Evolutionary conservation across 2,329 filamentous ascomycete genomes (phyloP), one percentile per base, ranked within the genome.

Genomic region (Arthroderma sp.): DNA sequence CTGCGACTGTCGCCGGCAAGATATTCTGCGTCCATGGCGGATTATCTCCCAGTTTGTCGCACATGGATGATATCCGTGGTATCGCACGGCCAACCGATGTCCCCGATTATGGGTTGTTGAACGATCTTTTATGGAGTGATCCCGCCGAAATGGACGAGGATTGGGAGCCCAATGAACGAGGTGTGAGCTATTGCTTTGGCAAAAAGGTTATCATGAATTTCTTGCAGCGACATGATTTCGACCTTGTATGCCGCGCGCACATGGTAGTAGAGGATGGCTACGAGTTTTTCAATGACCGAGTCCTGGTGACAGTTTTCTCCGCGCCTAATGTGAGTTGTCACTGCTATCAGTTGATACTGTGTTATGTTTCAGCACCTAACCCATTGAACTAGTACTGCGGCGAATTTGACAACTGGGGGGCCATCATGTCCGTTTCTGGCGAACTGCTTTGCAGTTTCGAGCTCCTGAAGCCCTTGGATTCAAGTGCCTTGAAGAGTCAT

Each of bases 231-330:
- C 91, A 98, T 61, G 91, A 98, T 65, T 96, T 98, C 61, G 91
- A 98, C 63, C 71, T 98, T 42, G 89, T 98, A 43, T 98, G 91
- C 62, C 82, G 91, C 53, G 91, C 91, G 40, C 91, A 98, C 68
- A 96, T 96, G 91, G 91, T 98, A 43, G 91, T 98, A 22, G 91
- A 98, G 64, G 91, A 98, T 61, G 91, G 91, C 7, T 98, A 98
- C 65, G 91, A 98, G 59, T 98, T 98, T 65, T 98, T 96, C 65
- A 94, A 85, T 50, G 91, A 98, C 62, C 77, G 91, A 47, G 83
- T 95, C 38, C 66, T 98, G 48, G 91, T 98, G 38, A 98, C 91
- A 2, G 89, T 98, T 1, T 98, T 98, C 63, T 95, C 87, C 51
- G 91, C 91, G 41, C 91, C 91, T 28, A 98, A 98, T 59, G 87